phyloP scores from a whole-genome alignment of 176 grass and related monocot species.

The Oryza nivara region DNA sequence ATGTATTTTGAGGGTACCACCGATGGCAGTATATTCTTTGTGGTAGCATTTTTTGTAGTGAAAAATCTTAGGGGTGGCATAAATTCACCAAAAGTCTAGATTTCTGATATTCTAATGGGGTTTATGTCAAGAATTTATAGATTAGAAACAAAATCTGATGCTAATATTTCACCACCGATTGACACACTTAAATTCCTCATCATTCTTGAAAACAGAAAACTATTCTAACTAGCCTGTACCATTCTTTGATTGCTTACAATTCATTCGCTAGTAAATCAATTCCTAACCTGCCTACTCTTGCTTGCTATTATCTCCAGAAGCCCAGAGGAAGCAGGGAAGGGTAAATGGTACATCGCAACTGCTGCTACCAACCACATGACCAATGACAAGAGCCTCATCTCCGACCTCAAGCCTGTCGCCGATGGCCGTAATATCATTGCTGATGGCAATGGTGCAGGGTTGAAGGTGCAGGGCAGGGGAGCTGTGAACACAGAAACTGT shows the following conservation, averaged over 20 bases:
- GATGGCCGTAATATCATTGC: neutral
- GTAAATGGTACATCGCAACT: neutral
- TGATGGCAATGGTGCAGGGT: neutral
- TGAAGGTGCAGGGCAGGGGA: neutral
- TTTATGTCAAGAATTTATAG: no score
- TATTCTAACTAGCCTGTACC: no score
- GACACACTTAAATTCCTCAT: no score
- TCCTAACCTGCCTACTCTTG: neutral
- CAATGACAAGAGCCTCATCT: neutral
- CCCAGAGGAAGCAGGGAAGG: neutral
- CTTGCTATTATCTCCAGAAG: neutral
- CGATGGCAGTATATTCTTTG: neutral
- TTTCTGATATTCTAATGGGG: no score
- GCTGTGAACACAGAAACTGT: neutral
- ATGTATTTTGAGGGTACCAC: neutral
- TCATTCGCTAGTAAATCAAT: neutral
- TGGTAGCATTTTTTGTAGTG: neutral
- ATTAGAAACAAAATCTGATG: neutral
- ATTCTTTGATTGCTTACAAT: neutral
- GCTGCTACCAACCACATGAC: neutral
- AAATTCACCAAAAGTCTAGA: no score
- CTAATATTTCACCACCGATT: neutral
- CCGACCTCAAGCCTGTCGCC: neutral
- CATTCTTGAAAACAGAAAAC: no score
- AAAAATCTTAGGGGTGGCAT: neutral